Evolutionary conservation across 1,284 basidiomycete genomes (phyloP).

Genomic region (Cutaneotrichosporon sp.): DNA sequence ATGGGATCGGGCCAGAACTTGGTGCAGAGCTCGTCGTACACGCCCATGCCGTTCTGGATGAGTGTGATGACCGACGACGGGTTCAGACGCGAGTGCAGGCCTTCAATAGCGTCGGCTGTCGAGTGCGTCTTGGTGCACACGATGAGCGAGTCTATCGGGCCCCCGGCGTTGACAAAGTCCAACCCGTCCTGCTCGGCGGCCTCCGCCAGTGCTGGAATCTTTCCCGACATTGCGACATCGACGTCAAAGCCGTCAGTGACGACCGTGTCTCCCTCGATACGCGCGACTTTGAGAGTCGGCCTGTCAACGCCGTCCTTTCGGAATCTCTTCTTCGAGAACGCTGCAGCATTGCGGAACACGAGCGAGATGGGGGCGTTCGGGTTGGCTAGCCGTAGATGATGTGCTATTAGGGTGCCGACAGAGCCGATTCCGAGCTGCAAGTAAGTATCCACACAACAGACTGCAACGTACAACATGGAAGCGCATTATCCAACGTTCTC

Average conservation of each 20-base stretch:
- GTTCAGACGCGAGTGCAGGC: slow-evolving; percentile 66
- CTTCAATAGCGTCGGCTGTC: slow-evolving; percentile 62
- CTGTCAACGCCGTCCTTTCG: not conserved
- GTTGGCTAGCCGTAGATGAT: slow-evolving; percentile 66
- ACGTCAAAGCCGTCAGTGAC: slow-evolving; percentile 29
- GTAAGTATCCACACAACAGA: not conserved
- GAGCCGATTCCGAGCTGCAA: slow-evolving; percentile 67
- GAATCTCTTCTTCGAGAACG: slow-evolving; percentile 8
- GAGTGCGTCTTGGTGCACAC: slow-evolving; percentile 77
- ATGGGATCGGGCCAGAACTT: slow-evolving; percentile 70
- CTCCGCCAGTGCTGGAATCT: not conserved
- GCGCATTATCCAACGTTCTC: slow-evolving; percentile 32
- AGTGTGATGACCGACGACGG: slow-evolving; percentile 78
- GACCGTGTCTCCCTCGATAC: slow-evolving; percentile 15
- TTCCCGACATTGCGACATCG: slow-evolving; percentile 17
- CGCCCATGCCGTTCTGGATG: slow-evolving; percentile 85
- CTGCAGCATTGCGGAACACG: slow-evolving; percentile 58
- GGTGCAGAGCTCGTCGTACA: slow-evolving; percentile 74
- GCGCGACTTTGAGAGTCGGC: slow-evolving; percentile 12
- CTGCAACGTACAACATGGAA: slow-evolving; percentile 45
- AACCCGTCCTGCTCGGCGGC: slow-evolving; percentile 6
- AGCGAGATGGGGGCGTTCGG: slow-evolving; percentile 63
- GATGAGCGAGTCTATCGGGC: slow-evolving; percentile 67
- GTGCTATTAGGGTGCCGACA: slow-evolving; percentile 75
- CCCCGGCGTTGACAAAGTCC: slow-evolving; percentile 6